Evolutionary conservation across 805 yeast species (phyloP).

Genomic region (Wickerhamiella australiensis): DNA sequence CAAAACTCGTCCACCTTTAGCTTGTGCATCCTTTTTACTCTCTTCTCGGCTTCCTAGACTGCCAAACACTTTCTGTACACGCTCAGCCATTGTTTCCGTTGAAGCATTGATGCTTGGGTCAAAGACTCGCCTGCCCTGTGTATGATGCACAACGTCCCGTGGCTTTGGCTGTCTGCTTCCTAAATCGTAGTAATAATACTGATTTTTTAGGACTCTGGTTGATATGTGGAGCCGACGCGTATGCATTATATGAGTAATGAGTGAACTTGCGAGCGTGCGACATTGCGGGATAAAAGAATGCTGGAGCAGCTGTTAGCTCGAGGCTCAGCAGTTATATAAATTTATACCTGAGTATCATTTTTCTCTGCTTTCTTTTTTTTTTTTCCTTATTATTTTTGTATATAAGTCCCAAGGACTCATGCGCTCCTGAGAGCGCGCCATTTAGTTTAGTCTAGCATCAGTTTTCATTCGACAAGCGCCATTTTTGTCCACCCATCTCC

Average conservation of each 20-base stretch:
- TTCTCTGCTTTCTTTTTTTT: no score
- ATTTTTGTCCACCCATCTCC: neutral
- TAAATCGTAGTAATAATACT: conserved; percentile 17
- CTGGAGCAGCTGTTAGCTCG: no score
- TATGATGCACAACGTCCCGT: neutral
- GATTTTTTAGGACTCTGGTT: conserved; percentile 13
- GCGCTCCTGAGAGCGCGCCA: no score
- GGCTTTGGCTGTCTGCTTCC: conserved; percentile 11
- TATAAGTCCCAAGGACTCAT: no score
- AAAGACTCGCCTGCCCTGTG: conserved; percentile 14
- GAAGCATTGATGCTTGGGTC: conserved; percentile 17
- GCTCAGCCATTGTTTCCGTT: conserved; percentile 19
- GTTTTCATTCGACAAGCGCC: neutral
- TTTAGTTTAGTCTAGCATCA: no score
- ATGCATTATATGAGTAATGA: neutral
- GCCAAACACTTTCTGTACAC: conserved; percentile 27
- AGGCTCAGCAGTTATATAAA: no score
- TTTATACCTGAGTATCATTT: no score
- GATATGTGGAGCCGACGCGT: neutral
- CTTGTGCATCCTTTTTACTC: conserved; percentile 26
- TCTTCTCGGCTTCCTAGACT: conserved; percentile 27
- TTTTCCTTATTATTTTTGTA: no score
- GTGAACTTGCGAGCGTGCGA: neutral
- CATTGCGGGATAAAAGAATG: neutral
- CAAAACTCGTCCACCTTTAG: conserved; percentile 31